Base-by-base conservation (phyloP, 2,329 filamentous ascomycete genomes). In the Claviceps humidiphila region DNA sequence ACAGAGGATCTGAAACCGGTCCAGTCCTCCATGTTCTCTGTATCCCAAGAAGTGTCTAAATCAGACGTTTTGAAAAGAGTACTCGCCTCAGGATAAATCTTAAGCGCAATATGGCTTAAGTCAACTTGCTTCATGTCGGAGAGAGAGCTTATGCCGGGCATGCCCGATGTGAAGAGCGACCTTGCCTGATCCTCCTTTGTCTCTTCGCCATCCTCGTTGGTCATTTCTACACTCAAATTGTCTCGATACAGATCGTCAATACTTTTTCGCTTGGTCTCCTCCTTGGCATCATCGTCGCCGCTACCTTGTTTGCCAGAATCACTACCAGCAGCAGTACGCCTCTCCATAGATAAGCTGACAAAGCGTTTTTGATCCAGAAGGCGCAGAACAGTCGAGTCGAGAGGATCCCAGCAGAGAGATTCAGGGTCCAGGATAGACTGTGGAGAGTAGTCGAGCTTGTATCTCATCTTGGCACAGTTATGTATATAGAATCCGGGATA, bases 401-500 rank as follows among this genome's bases (percentile, higher is more conserved):
- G 63, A 0, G 71, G 69, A 56, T 82, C 72, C 84, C 85, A 89
- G 8, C 68, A 63, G 56, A 83, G 71, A 0, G 74, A 76, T 55
- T 82, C 78, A 0, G 85, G 84, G 57, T 90, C 84, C 11, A 91
- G 74, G 11, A 93, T 75, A 60, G 83, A 79, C 61, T 89, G 85
- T 1, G 86, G 87, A 11, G 75, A 73, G 64, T 87, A 93, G 61
- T 89, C 84, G 53, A 82, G 84, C 71, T 93, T 93, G 71, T 93
- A 93, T 59, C 76, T 75, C 87, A 93, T 91, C 71, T 93, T 93
- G 51, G 78, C 74, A 60, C 87, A 91, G 51, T 71, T 81, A 64
- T 90, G 86, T 54, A 93, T 91, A 60, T 91, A 93, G 66, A 82
- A 91, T 5, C 87, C 82, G 5, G 76, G 84, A 67, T 91, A 93